A percentile compares a stretch with the other conserved stretches of the same genome.
phyloP scores from a whole-genome alignment of 345 rosid genomes.

The Hypericum perforatum region DNA sequence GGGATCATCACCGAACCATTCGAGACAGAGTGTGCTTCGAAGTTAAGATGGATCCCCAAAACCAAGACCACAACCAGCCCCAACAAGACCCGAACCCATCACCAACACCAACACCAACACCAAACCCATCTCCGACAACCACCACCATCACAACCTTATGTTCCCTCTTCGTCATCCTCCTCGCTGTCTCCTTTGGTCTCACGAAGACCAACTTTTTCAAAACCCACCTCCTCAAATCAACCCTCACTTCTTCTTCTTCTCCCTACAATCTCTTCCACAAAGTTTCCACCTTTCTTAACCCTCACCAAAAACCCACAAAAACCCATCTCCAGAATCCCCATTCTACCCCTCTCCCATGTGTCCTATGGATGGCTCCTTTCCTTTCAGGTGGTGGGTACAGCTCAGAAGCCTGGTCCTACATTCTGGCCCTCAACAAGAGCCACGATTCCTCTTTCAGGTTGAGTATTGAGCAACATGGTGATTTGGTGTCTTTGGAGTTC shows the following conservation, averaged over 20 bases:
- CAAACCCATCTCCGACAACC: too few species aligned
- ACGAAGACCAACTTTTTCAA: constrained; percentile 28
- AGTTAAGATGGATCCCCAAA: too few species aligned
- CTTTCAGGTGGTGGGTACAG: constrained; percentile 93
- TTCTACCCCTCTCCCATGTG: constrained; percentile 47
- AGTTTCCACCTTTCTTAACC: constrained; percentile 15
- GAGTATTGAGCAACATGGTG: constrained; percentile 71
- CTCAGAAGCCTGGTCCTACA: constrained; percentile 83
- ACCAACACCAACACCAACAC: too few species aligned
- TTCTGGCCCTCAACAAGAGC: constrained; percentile 40
- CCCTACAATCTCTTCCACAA: constrained; percentile 20
- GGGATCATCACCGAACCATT: too few species aligned
- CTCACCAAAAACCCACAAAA: constrained; percentile 12
- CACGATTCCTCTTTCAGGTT: constrained; percentile 35
- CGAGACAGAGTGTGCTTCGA: too few species aligned
- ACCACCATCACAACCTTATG: too few species aligned
- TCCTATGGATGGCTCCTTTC: constrained; percentile 89
- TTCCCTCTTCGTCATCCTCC: constrained; percentile 6
- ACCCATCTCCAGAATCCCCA: constrained; percentile 5
- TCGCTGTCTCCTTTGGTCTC: constrained; percentile 36
- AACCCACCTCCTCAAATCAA: constrained; percentile 27
- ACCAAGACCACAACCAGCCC: too few species aligned
- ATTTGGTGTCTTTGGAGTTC: constrained; percentile 47
- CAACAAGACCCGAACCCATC: too few species aligned
- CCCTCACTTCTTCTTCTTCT: constrained; percentile 24